These are phyloP conservation scores for Oleoguttula mirabilis DNA, from an alignment of 495 filamentous ascomycete species.

Conservation along the genomic window DNA sequence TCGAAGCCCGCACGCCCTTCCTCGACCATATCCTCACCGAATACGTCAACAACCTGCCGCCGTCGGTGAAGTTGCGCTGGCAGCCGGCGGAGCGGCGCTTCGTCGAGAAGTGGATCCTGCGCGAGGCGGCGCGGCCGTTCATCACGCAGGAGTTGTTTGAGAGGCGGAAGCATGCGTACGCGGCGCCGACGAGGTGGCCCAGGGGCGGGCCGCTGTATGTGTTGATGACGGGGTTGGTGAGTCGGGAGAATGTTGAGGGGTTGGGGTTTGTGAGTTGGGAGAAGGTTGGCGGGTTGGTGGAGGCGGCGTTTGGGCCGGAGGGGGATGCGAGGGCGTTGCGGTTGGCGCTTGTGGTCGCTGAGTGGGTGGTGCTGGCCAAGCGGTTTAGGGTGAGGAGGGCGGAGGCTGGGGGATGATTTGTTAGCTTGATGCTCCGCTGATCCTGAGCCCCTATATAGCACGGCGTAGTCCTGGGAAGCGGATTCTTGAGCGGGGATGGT, in stretches of 20 bases:
- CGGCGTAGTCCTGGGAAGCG: too few relatives aligned
- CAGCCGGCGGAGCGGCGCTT: conserved; percentile 19
- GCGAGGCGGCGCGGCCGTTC: conserved; percentile 38
- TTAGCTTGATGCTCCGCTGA: too few relatives aligned
- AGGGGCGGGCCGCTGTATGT: conserved; percentile 31
- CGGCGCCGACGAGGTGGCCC: conserved; percentile 27
- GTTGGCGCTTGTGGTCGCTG: conserved; percentile 16
- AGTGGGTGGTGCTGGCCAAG: conserved; percentile 21
- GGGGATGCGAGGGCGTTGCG: conserved; percentile 17
- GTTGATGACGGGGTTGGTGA: conserved; percentile 28
- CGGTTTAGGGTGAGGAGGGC: conserved; percentile 20
- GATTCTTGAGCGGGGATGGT: too few relatives aligned
- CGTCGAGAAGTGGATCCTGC: conserved; percentile 40
- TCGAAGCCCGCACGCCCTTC: conserved; percentile 40
- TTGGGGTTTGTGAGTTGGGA: conserved; percentile 35
- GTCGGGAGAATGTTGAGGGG: conserved; percentile 31
- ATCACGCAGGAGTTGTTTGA: conserved; percentile 40
- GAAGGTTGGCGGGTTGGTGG: conserved; percentile 22
- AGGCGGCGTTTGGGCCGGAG: conserved; percentile 26
- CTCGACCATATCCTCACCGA: conserved; percentile 41
- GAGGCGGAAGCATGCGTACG: conserved; percentile 36
- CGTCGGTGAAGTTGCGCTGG: conserved; percentile 36
- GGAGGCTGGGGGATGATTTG: not conserved
- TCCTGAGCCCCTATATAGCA: too few relatives aligned
- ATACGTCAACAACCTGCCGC: conserved; percentile 37